These are phyloP conservation scores for Skeletonema menzelii DNA, from an alignment of 108 stramenopile species.

Conservation along the genomic window DNA sequence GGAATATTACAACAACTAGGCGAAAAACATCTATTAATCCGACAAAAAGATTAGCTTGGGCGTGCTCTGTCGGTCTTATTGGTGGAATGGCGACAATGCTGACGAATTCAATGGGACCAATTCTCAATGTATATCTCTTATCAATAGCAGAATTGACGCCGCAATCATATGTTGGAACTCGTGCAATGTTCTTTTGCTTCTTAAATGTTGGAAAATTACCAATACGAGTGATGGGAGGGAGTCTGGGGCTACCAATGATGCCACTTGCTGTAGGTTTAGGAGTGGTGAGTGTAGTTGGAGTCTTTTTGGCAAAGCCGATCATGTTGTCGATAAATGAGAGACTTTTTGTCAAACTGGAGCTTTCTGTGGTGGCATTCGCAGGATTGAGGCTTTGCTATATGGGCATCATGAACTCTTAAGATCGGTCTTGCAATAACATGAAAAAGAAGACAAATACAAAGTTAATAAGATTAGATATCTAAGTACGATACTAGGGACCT, in stretches of 20 bases:
- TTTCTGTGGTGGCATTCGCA: constrained; percentile 55
- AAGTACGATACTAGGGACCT: too few species aligned
- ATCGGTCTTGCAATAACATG: too few species aligned
- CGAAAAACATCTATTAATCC: neutral
- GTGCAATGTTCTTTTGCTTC: constrained; percentile 66
- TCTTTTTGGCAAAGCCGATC: constrained; percentile 58
- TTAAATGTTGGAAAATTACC: constrained; percentile 53
- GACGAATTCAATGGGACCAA: constrained; percentile 62
- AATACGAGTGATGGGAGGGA: constrained; percentile 51
- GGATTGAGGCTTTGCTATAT: constrained; percentile 53
- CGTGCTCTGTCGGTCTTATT: constrained; percentile 44
- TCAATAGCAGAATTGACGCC: constrained; percentile 51
- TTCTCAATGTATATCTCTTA: constrained; percentile 56
- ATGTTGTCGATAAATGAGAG: constrained; percentile 52
- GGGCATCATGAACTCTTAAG: constrained; percentile 12
- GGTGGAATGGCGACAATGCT: constrained; percentile 59
- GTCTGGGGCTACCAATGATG: constrained; percentile 48
- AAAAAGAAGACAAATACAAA: too few species aligned
- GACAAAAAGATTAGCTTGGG: constrained; percentile 34
- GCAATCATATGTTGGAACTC: constrained; percentile 53
- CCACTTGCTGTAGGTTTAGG: constrained; percentile 44
- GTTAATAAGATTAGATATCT: too few species aligned
- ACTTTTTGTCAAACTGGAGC: constrained; percentile 51
- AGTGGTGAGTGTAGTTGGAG: constrained; percentile 43
- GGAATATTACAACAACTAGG: neutral